Evolutionary conservation across 208 protist genomes (phyloP), one percentile per base, ranked within the genome.

Genomic region (Crithidia thermophila): DNA sequence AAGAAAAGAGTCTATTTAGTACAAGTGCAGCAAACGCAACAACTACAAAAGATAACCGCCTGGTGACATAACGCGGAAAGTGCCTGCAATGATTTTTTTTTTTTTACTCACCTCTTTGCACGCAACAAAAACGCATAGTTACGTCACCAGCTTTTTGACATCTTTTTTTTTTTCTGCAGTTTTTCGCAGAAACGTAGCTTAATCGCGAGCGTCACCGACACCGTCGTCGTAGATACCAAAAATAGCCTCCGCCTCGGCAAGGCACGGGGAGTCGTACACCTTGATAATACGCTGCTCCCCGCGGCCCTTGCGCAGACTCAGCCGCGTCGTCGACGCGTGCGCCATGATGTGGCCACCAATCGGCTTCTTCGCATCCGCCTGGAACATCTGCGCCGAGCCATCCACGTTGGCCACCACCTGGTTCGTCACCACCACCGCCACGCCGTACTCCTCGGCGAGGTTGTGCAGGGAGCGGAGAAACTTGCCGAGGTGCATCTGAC

Each of bases 291-390:
- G 93, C 43, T 97, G 95, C 79, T 99, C 98, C 23, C 98, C 99
- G 36, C 97, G 88, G 34, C 99, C 99, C 79, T 99, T 99, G 37
- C 99, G 89, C 6, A 99, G 87, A 56, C 82, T 99, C 27, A 99
- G 79, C 10, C 98, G 78, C 8, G 99, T 99, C 21, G 98, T 99
- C 0, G 98, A 99, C 11, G 99, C 99, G 84, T 99, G 99, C 14
- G 99, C 99, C 88, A 99, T 99, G 79, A 99, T 99, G 81, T 99
- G 98, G 10, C 99, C 99, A n/a, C 98, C 99, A 75, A 99, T 99
- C 21, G 99, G 99, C 85, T 99, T 99, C 73, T 99, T 99, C 23
- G 98, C 92, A 71, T 99, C 96, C 6, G 98, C 85, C 73, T 95
- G 87, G 62, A 99, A 99, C 94, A 99, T 98, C 46, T 94, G 81